Evolutionary conservation across 208 protist species (phyloP), one percentile per base, ranked within the genome.

Genomic region (Acanthamoeba triangularis): DNA sequence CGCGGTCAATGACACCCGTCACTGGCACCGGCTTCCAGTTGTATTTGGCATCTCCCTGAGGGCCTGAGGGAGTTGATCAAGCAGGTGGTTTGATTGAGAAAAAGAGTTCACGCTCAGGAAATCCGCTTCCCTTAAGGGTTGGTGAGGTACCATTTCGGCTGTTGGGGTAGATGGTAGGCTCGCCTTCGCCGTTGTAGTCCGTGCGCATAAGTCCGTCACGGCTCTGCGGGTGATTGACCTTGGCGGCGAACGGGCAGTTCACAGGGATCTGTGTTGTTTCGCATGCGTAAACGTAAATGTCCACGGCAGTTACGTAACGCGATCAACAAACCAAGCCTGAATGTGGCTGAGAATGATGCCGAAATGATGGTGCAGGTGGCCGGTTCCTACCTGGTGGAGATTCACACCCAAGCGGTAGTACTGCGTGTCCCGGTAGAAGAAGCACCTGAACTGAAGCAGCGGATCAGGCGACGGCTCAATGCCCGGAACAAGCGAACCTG

Each of bases 361-460:
- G n/a, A 23, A 61, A 6, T 65, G 59, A 11, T 8, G 59, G 25
- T 11, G 49, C 0, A 8, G 14, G 3, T 54, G 6, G 6, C 2
- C 49, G 6, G 1, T 16, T 25, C 59, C 7, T 10, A 65, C 59
- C 59, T 72, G 96, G 49, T 92, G 52, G 95, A 98, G 98, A 87
- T 99, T 98, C 35, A 87, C 72, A 65, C 98, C 98, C 1, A 99
- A 93, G 92, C 98, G 97, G 95, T 99, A 96, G 94, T 97, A 93
- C n/a, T 98, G 98, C 5, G 98, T 98, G 85, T 99, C 98, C 30
- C 37, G 41, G 93, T 99, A 99, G 35, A 94, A 96, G 96, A 99
- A 98, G 11, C 98, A 67, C 52, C 98, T 94, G 33, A 23, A 25
- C 82, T 99, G 98, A 6, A 99, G 94, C 97, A 99, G 97, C 44